Evolutionary conservation across 305 asterid genomes (phyloP).

Genomic region (Fraxinus sp.): DNA sequence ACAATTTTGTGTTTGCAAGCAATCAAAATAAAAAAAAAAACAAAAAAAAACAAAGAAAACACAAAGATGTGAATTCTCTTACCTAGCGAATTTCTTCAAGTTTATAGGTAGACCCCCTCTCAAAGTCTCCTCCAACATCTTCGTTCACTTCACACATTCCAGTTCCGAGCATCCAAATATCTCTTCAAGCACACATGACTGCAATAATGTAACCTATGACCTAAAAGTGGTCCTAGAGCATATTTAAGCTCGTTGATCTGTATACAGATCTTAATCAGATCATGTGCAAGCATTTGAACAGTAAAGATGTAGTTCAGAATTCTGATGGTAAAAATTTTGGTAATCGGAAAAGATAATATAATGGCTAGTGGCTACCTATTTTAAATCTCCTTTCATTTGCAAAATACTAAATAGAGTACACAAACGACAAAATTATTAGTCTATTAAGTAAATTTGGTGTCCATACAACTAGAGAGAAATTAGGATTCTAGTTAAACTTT

Average conservation of each 20-base stretch:
- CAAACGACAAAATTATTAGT: not conserved
- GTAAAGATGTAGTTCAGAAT: not conserved
- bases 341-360: not conserved
- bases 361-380: not conserved
- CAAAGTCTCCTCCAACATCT: too few relatives aligned
- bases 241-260: conserved; percentile 78
- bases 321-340: not conserved
- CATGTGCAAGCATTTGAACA: conserved; percentile 11
- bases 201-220: conserved; percentile 59
- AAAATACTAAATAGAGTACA: not conserved
- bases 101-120: conserved; percentile 65
- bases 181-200: conserved; percentile 66
- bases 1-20: not conserved
- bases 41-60: too few relatives aligned
- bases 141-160: too few relatives aligned
- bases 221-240: conserved; percentile 73
- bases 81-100: conserved; percentile 99
- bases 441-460: not conserved
- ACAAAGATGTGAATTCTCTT: conserved; percentile 8
- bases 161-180: too few relatives aligned
- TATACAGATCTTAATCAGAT: conserved; percentile 21
- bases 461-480: not conserved
- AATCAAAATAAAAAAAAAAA: not conserved
- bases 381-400: not conserved
- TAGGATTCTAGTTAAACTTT: not conserved